Evolutionary conservation across 306 rosid species (phyloP).

Genomic region (Castanopsis chinensis): DNA sequence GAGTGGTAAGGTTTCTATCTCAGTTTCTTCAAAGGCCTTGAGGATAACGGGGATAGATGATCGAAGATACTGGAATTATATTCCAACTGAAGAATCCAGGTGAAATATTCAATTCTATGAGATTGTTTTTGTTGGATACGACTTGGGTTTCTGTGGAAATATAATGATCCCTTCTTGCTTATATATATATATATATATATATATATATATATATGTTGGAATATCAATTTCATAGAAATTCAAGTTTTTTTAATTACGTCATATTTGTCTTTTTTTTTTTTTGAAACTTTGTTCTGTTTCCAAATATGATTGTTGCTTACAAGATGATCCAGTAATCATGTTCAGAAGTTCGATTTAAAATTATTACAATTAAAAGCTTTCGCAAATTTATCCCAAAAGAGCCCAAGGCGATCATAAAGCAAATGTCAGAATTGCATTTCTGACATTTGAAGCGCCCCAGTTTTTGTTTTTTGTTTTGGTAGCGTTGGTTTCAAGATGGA

Average conservation of each 20-base stretch:
- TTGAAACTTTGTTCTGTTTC: not conserved
- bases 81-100: constrained; percentile 87
- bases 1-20: constrained; percentile 52
- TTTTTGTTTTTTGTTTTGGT: no score
- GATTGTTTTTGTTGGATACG: not conserved
- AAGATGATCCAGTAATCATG: not conserved
- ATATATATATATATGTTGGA: not conserved
- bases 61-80: constrained; percentile 82
- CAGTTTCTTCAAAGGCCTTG: constrained; percentile 66
- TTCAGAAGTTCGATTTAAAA: not conserved
- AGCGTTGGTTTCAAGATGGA: no score
- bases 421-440: no score
- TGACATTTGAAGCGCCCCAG: no score
- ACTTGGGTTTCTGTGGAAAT: not conserved
- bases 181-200: no score
- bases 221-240: not conserved
- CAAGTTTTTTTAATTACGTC: not conserved
- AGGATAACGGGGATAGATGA: constrained; percentile 86
- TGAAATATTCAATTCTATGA: constrained; percentile 15
- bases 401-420: no score
- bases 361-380: not conserved
- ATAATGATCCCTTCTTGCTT: not conserved
- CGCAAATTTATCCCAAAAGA: not conserved
- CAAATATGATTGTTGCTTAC: not conserved
- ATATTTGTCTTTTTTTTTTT: not conserved